Base-by-base conservation (phyloP, 176 grass and related monocot species). In the Musa beccarii region DNA sequence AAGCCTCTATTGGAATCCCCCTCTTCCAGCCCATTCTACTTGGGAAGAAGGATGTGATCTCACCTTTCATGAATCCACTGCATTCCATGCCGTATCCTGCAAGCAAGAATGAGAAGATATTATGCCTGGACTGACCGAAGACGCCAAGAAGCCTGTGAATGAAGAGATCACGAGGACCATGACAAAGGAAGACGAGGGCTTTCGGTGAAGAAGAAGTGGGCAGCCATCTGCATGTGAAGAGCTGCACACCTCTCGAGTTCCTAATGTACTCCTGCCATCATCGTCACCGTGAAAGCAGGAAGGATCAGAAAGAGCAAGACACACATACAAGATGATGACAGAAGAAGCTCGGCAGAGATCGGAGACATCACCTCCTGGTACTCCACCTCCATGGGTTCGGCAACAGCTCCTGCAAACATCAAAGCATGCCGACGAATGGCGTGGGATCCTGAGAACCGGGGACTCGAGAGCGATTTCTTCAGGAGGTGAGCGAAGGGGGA, bases 41-140 rank as follows among this genome's bases (percentile, higher is more conserved):
- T 43, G 4, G 34, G 34, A 43, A 43, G 34, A 43, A 6, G 34
- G 34, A 43, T 6, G 0, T 0, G 19, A 9, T 9, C 57, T 72
- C 29, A 92, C 87, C 94, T 91, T 68, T 93, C 94, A 98, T 98
- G 82, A 93, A 98, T 23, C 75, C 73, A 26, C 90, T 93, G 82
- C 90, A 93, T 52, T 98, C 94, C 90, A 93, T 89, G 70, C 94
- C 94, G 59, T 98, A 98, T 13, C 90, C 90, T 98, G 88, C 69
- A 76, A 80, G 12, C 15, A 71, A 66, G 71, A 52, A 28, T 67
- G 21, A 22, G n/a, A 43, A 11, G 11, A 12, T 17, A 17, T 17
- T 17, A 59, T 59, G 63, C 65, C 10, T 62, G 62, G 55, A 72
- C 23, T 50, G 11, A 63, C 79, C 75, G 49, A 63, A 50, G 2